Base-by-base conservation (phyloP, 352 stramenopile species). In the Phytophthora chlamydospora region DNA sequence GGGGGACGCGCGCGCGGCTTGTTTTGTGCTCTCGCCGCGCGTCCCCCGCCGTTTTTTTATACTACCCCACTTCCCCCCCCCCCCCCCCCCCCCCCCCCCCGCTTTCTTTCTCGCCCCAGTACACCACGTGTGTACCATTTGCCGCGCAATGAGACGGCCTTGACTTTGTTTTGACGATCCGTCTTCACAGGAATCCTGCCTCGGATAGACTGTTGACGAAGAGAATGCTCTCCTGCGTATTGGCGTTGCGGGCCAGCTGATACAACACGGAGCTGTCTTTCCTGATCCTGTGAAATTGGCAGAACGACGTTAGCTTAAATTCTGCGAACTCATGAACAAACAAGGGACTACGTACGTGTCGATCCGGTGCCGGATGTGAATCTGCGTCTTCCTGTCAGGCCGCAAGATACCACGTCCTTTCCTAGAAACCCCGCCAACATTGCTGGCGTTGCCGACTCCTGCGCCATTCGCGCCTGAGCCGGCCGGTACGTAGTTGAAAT, bases 181-280 rank as follows among this genome's bases (percentile, higher is more conserved):
- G n/a, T 3, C 21, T 3, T 70, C 43, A 96, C 35, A 96, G 70
- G 43, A 96, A 96, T 19, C 88, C 88, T 31, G 88, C 88, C 61
- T 96, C 88, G 29, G 88, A 93, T 63, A 96, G 60, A 68, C 84
- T 95, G 58, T 96, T 96, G 39, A 96, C 88, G 67, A 95, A 95
- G 69, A 93, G 62, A 65, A 94, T 91, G 43, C 85, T 93, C 63
- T 96, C 88, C 56, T 96, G 84, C 17, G 82, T 93, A 58, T 96
- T 96, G 45, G 88, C 88, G 34, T 95, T 92, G 41, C 85, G 87
- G 17, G 88, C 85, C 21, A 93, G 63, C 53, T 91, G 86, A 69
- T 93, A 93, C 29, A 96, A 55, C 65, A 95, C 88, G 3, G 80
- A 80, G 62, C 80, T 91, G 51, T 93, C 78, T 70, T 96, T 95